Percentiles rank a stretch among this genome's conserved stretches.
Conservation (phyloP, 176 grass and related monocot genomes). For the Elymus sibiricus region DNA sequence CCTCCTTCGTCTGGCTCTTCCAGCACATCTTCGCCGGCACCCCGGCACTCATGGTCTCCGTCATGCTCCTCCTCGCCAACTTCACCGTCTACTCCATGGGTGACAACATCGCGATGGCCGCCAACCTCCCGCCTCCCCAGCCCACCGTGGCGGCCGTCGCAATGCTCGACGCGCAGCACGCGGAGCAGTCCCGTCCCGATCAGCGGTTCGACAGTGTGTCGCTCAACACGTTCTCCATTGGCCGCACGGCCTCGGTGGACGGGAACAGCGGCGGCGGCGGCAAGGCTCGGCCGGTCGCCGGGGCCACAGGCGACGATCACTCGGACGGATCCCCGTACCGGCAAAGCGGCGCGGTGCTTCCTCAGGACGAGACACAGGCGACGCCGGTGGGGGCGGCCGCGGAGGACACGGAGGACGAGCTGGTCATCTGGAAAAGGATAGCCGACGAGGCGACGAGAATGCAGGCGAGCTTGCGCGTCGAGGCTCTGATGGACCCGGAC, state of each 20-base stretch:
- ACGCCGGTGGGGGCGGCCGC: background rate
- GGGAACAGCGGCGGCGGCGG: conserved; percentile 65
- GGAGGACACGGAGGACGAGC: conserved; percentile 43
- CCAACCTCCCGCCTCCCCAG: conserved; percentile 26
- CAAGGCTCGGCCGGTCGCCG: conserved; percentile 62
- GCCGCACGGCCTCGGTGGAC: conserved; percentile 48
- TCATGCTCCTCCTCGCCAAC: conserved; percentile 97
- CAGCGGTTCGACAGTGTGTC: conserved; percentile 24
- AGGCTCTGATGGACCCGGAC: conserved; percentile 59
- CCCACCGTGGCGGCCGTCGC: conserved; percentile 2
- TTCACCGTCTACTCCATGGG: conserved; percentile 96
- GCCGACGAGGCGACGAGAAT: conserved; percentile 62
- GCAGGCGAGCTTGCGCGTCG: conserved; percentile 43
- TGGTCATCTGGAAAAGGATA: conserved; percentile 52
- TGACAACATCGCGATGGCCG: conserved; percentile 26
- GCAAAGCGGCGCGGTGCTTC: conserved; percentile 32
- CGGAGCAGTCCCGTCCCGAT: conserved; percentile 15
- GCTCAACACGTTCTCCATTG: conserved; percentile 45
- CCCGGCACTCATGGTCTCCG: conserved; percentile 84
- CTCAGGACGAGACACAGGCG: conserved; percentile 20
- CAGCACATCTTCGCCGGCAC: conserved; percentile 93
- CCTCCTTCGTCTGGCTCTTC: conserved; percentile 99
- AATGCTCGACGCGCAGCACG: conserved; percentile 36
- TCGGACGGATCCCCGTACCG: conserved; percentile 39
- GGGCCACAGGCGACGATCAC: conserved; percentile 63